These are phyloP conservation scores for Arabidopsis thaliana DNA, from an alignment of 345 rosid genomes.

Conservation along the genomic window DNA sequence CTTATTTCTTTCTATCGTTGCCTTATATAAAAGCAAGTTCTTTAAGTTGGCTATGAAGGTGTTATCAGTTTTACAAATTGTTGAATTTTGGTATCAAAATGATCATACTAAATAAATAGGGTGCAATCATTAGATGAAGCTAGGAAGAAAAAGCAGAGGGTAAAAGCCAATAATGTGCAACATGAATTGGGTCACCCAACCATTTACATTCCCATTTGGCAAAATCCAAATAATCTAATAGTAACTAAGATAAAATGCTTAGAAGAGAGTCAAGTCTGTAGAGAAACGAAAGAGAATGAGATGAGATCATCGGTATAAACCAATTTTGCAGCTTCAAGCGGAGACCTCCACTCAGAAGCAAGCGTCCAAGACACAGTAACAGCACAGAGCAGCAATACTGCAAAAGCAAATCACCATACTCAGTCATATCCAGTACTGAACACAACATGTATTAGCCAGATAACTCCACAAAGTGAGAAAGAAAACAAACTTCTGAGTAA, in stretches of 20 bases:
- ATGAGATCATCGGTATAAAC: not conserved
- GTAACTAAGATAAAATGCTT: not conserved
- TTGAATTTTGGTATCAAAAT: not conserved
- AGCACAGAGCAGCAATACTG: conserved; percentile 30
- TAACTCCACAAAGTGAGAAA: too few relatives aligned
- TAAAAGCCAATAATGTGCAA: not conserved
- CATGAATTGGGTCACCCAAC: not conserved
- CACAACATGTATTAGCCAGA: not conserved
- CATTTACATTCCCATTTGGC: conserved; percentile 6
- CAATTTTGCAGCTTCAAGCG: not conserved
- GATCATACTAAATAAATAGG: not conserved
- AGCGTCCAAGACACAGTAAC: conserved; percentile 27
- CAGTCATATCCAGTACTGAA: not conserved
- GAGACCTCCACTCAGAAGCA: conserved; percentile 24
- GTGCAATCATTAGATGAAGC: not conserved
- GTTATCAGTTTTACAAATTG: not conserved
- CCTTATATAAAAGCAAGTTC: not conserved
- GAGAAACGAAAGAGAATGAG: not conserved
- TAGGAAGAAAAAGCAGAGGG: not conserved
- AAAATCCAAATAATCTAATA: not conserved
- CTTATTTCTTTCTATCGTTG: too few relatives aligned
- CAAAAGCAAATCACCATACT: conserved; percentile 5
- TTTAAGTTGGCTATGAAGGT: not conserved
- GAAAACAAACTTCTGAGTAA: too few relatives aligned
- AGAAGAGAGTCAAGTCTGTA: not conserved